Evolutionary conservation across 2,329 filamentous ascomycete species (phyloP).

Genomic region (Claviceps sp.): DNA sequence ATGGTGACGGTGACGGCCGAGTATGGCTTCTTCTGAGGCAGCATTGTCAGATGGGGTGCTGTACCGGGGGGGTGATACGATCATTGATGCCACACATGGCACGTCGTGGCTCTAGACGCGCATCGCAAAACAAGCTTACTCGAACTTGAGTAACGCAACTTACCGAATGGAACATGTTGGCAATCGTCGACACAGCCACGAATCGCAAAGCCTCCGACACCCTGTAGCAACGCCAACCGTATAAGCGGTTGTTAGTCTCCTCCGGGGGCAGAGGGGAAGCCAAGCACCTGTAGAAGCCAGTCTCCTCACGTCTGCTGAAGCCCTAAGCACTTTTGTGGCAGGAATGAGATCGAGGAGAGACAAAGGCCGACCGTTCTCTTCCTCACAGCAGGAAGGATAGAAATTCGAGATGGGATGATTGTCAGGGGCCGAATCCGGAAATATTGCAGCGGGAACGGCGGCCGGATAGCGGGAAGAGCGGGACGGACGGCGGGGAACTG

Average conservation of each 20-base stretch:
- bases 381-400: not conserved
- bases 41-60: not conserved
- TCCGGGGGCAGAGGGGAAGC: no score
- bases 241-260: no score
- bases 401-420: not conserved
- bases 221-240: no score
- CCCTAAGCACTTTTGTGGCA: no score
- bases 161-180: slow-evolving; percentile 19
- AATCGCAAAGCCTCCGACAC: not conserved
- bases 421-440: not conserved
- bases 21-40: slow-evolving; percentile 55
- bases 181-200: not conserved
- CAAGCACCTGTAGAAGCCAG: no score
- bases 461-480: not conserved
- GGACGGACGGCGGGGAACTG: not conserved
- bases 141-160: not conserved
- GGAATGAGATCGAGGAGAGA: no score
- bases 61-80: no score
- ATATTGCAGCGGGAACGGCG: not conserved
- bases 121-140: no score
- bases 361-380: not conserved
- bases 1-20: slow-evolving; percentile 88
- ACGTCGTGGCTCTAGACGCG: no score
- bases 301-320: no score
- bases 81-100: no score